These are phyloP conservation scores for Neonectria sp. DNA, from an alignment of 2,329 filamentous ascomycete species.

Conservation along the genomic window DNA sequence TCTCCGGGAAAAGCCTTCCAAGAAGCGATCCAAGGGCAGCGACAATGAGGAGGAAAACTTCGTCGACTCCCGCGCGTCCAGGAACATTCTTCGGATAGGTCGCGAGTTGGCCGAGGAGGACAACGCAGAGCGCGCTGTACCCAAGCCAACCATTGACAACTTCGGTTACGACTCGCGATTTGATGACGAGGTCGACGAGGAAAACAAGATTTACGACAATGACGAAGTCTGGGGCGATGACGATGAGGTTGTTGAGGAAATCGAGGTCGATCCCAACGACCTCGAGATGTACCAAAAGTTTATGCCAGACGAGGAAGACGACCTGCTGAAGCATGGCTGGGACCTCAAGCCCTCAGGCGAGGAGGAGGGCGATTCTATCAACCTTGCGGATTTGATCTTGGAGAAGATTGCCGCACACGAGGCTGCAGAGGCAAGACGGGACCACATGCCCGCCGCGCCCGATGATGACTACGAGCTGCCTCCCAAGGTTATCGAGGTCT, in stretches of 20 bases:
- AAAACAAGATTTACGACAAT: constrained; percentile 61
- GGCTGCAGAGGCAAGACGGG: constrained; percentile 68
- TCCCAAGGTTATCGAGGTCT: constrained; percentile 93
- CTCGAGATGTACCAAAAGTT: constrained; percentile 94
- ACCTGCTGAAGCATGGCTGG: constrained; percentile 79
- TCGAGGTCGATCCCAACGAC: constrained; percentile 91
- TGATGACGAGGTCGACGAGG: constrained; percentile 68
- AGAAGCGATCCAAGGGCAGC: constrained; percentile 75
- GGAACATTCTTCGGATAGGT: constrained; percentile 90
- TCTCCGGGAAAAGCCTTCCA: constrained; percentile 81
- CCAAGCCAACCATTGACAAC: constrained; percentile 63
- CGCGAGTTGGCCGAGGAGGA: constrained; percentile 92
- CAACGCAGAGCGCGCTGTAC: constrained; percentile 55
- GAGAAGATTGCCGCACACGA: constrained; percentile 96
- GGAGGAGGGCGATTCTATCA: constrained; percentile 72
- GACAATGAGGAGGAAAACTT: constrained; percentile 77
- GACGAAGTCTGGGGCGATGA: constrained; percentile 85
- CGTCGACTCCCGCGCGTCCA: constrained; percentile 89
- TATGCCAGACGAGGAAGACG: constrained; percentile 80
- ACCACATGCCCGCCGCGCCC: constrained; percentile 63
- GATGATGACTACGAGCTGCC: constrained; percentile 91
- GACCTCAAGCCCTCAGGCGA: constrained; percentile 62
- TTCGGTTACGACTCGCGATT: constrained; percentile 88
- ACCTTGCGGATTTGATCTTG: constrained; percentile 93
- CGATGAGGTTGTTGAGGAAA: constrained; percentile 78